These are phyloP conservation scores for Carex pumila DNA, from an alignment of 176 grass and related monocot genomes.

Conservation along the genomic window DNA sequence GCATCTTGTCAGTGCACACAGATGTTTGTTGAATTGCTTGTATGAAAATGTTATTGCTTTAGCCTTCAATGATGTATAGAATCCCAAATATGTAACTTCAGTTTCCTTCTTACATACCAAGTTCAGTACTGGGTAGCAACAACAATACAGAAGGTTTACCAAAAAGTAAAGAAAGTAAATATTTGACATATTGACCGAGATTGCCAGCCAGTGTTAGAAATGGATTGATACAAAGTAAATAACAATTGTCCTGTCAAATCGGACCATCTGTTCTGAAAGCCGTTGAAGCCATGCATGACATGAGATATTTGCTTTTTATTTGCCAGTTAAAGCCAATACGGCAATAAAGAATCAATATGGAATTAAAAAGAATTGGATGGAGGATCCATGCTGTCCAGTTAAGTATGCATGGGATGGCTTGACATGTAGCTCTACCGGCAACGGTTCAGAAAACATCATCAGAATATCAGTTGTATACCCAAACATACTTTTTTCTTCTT, in stretches of 20 bases:
- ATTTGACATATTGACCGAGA: neutral
- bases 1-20: neutral
- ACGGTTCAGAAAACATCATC: conserved; percentile 16
- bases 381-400: conserved; percentile 37
- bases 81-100: neutral
- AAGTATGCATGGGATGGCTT: conserved; percentile 32
- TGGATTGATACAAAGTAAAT: neutral
- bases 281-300: neutral
- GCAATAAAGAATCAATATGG: conserved; percentile 32
- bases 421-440: conserved; percentile 15
- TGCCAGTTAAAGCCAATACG: conserved; percentile 34
- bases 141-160: neutral
- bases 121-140: neutral
- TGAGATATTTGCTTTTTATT: neutral
- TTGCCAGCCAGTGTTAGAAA: neutral
- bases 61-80: neutral
- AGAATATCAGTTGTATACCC: conserved; percentile 26
- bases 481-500: neutral
- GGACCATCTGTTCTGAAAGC: neutral
- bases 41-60: neutral
- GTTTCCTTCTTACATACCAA: neutral
- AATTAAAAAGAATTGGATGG: conserved; percentile 51
- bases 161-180: neutral
- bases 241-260: neutral
- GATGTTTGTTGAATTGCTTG: neutral